phyloP scores from a whole-genome alignment of 768 basidiomycete species.

The Atractiella rhizophila region DNA sequence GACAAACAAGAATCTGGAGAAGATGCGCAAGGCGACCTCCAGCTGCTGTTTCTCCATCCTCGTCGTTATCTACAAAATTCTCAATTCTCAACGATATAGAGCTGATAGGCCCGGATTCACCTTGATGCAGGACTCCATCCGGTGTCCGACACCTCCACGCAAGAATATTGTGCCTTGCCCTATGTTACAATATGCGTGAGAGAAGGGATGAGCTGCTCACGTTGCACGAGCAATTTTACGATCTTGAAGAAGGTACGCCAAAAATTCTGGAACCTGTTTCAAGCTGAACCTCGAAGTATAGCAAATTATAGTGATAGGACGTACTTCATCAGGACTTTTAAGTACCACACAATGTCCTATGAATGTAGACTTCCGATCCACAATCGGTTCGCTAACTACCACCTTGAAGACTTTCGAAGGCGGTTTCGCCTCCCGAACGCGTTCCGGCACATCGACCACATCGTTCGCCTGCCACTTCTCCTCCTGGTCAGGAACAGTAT shows the following conservation, averaged over 20 bases:
- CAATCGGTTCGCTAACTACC: slow-evolving; percentile 47
- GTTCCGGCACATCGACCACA: too few species aligned
- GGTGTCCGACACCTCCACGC: slow-evolving; percentile 49
- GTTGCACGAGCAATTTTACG: slow-evolving; percentile 35
- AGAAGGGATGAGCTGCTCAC: not conserved
- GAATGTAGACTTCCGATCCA: slow-evolving; percentile 38
- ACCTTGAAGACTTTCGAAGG: slow-evolving; percentile 43
- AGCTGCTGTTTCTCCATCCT: slow-evolving; percentile 81
- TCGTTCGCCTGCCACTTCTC: too few species aligned
- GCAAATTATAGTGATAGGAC: slow-evolving; percentile 11
- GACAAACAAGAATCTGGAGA: slow-evolving; percentile 52
- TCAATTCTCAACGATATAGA: slow-evolving; percentile 1
- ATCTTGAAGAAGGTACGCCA: slow-evolving; percentile 44
- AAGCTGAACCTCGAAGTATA: not conserved
- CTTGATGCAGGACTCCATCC: slow-evolving; percentile 45
- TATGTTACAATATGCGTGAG: not conserved
- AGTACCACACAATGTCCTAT: slow-evolving; percentile 18
- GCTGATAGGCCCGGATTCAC: slow-evolving; percentile 21
- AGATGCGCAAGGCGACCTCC: slow-evolving; percentile 74
- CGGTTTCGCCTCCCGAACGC: slow-evolving; percentile 3
- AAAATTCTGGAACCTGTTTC: slow-evolving; percentile 37
- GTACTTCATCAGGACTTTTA: slow-evolving; percentile 10
- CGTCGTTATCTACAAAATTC: slow-evolving; percentile 48
- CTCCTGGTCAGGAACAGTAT: too few species aligned
- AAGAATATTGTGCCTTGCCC: slow-evolving; percentile 35